A percentile compares a stretch with the other conserved stretches of the same genome.
phyloP scores from a whole-genome alignment of 1,284 basidiomycete species.

The Ustilago tritici region DNA sequence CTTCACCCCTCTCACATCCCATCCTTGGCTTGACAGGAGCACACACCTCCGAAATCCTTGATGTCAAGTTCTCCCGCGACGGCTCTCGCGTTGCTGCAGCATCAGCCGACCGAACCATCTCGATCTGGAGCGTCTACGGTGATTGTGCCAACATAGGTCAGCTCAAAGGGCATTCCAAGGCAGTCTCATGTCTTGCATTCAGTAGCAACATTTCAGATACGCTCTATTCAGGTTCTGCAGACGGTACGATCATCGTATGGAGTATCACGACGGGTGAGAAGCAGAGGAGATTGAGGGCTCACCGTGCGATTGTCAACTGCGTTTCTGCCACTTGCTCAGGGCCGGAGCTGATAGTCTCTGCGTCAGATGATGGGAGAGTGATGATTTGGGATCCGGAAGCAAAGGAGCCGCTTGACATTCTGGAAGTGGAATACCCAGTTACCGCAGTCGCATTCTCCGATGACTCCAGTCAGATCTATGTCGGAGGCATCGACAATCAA shows the following conservation, averaged over 20 bases:
- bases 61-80: conserved; percentile 63
- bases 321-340: conserved; percentile 58
- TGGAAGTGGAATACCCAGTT: conserved; percentile 67
- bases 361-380: conserved; percentile 66
- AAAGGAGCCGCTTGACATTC: conserved; percentile 55
- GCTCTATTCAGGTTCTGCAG: conserved; percentile 67
- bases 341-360: conserved; percentile 57
- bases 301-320: conserved; percentile 65
- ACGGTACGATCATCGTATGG: conserved; percentile 67
- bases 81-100: conserved; percentile 63
- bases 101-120: conserved; percentile 62
- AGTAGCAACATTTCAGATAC: conserved; percentile 39
- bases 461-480: conserved; percentile 66
- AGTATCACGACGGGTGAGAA: conserved; percentile 57
- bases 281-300: conserved; percentile 61
- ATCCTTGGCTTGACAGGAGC: conserved; percentile 64
- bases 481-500: conserved; percentile 69
- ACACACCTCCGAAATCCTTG: conserved; percentile 63
- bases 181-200: conserved; percentile 64
- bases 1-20: conserved; percentile 54
- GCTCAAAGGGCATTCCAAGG: conserved; percentile 63
- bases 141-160: conserved; percentile 64
- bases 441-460: conserved; percentile 67
- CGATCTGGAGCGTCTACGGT: conserved; percentile 67
- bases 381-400: conserved; percentile 65